Conservation (phyloP, 2,329 filamentous ascomycete species). For the Ascochyta fabae region DNA sequence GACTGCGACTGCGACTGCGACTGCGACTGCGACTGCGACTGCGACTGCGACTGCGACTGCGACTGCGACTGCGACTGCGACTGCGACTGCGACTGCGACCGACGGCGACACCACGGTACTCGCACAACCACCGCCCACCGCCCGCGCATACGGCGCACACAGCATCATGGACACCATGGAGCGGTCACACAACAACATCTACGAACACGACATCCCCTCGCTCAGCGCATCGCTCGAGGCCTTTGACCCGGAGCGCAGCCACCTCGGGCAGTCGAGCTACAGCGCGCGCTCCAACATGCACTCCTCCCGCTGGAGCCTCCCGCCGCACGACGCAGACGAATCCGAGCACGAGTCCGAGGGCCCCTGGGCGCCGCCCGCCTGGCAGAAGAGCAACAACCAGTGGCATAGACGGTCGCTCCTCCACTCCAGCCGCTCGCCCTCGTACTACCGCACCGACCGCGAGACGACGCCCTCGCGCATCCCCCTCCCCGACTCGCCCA, state of each 20-base stretch:
- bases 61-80: neutral
- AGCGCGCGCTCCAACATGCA: constrained; percentile 69
- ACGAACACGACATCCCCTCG: constrained; percentile 48
- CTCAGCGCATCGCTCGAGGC: constrained; percentile 49
- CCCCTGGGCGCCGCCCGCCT: constrained; percentile 71
- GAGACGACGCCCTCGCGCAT: constrained; percentile 63
- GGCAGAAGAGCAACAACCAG: constrained; percentile 64
- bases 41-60: no score
- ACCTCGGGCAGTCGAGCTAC: constrained; percentile 39
- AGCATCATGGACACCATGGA: constrained; percentile 33
- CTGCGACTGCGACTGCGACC: neutral
- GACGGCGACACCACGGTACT: neutral
- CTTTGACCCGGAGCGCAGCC: constrained; percentile 48
- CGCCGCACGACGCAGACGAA: constrained; percentile 51
- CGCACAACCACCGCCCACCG: no score
- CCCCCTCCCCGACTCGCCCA: constrained; percentile 65
- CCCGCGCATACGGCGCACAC: neutral
- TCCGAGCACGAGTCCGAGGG: constrained; percentile 47
- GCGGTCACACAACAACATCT: constrained; percentile 44
- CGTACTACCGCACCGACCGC: constrained; percentile 62
- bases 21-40: no score
- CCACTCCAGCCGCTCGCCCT: constrained; percentile 63
- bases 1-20: no score
- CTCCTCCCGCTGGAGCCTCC: constrained; percentile 52
- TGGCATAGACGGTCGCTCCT: constrained; percentile 59